Percentiles rank a stretch among this genome's conserved stretches.
Evolutionary conservation across 306 rosid species (phyloP).

Genomic region (Acacia melanoxylon): DNA sequence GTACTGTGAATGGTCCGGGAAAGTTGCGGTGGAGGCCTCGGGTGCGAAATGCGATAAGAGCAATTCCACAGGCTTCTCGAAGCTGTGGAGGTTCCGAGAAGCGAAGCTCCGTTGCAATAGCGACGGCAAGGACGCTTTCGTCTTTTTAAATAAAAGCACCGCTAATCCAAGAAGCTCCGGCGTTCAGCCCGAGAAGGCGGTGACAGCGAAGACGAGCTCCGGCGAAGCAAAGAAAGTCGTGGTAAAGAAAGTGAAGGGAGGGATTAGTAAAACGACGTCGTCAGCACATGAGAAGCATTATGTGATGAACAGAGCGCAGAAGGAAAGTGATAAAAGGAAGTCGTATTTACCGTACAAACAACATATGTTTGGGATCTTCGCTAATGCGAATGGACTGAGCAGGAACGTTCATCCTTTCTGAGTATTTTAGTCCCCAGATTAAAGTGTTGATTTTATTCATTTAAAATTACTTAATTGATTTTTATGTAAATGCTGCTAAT

Average conservation of each 20-base stretch:
- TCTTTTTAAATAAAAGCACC: constrained; percentile 37
- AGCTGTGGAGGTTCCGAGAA: constrained; percentile 58
- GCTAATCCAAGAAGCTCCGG: neutral
- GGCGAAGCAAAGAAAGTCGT: neutral
- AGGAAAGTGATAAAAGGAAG: constrained; percentile 43
- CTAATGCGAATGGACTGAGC: constrained; percentile 47
- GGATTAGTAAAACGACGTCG: constrained; percentile 32
- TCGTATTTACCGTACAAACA: constrained; percentile 66
- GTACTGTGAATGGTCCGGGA: constrained; percentile 60
- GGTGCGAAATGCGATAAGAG: constrained; percentile 54
- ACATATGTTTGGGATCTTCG: constrained; percentile 55
- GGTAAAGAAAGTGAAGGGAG: neutral
- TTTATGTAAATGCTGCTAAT: neutral
- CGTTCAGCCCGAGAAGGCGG: neutral
- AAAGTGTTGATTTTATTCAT: neutral
- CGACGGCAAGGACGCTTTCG: constrained; percentile 52
- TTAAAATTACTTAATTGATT: neutral
- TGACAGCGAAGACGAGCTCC: neutral
- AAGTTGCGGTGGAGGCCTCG: constrained; percentile 30
- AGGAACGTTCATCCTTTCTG: constrained; percentile 64
- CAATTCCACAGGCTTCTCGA: constrained; percentile 60
- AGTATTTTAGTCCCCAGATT: neutral
- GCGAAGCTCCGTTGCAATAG: constrained; percentile 55
- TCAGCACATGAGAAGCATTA: constrained; percentile 57
- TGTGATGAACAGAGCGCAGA: constrained; percentile 45